Conservation (phyloP, 2,329 filamentous ascomycete genomes). For the Rhinocladiella mackenziei region DNA sequence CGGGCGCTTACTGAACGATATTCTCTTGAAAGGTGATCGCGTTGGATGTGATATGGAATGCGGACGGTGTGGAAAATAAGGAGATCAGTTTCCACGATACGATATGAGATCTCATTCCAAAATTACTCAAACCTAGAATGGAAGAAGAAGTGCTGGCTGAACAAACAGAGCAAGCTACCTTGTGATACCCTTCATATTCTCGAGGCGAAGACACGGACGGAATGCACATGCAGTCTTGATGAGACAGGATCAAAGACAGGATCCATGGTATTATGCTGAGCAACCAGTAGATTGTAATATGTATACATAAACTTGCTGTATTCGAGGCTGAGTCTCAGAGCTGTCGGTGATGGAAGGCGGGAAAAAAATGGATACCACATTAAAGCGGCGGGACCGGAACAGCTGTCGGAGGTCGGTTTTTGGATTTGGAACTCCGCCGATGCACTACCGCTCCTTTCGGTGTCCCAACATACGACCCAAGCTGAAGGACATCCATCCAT, state of each 20-base stretch:
- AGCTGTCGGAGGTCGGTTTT: conserved; percentile 5
- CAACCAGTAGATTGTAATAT: no score
- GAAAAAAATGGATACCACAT: no score
- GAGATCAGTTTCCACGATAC: no score
- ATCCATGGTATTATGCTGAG: neutral
- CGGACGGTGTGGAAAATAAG: neutral
- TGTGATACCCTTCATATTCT: conserved; percentile 7
- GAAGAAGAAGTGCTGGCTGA: no score
- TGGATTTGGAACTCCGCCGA: no score
- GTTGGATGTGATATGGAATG: neutral
- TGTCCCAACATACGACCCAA: conserved; percentile 18
- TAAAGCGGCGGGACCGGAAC: no score
- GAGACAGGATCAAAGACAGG: no score
- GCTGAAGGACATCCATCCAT: conserved; percentile 10
- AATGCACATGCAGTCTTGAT: neutral
- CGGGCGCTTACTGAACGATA: conserved; percentile 14
- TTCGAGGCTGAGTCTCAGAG: neutral
- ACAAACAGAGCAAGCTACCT: no score
- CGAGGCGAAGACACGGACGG: neutral
- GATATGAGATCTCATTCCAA: no score
- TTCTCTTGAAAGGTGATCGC: neutral
- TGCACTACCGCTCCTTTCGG: conserved; percentile 20
- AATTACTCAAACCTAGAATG: no score
- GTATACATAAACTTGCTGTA: no score
- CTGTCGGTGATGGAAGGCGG: no score